Base-by-base conservation (phyloP, 2,329 filamentous ascomycete species). In the Furcasterigmium sp. region DNA sequence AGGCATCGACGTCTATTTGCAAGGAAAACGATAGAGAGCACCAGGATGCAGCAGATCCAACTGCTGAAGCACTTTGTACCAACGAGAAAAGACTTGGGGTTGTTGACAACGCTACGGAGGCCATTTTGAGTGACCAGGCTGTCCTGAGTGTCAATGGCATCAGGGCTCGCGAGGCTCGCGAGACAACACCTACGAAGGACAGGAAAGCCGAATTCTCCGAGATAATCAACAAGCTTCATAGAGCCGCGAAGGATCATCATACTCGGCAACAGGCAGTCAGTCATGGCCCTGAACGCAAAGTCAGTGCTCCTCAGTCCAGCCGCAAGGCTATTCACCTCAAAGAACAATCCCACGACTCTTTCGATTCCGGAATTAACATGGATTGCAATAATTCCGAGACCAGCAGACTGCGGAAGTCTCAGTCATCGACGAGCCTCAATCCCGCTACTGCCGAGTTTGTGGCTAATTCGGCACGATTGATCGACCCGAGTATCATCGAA, bases 361-460 rank as follows among this genome's bases (percentile, higher is more conserved):
- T 17, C 3, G 32, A 35, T 35, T 19, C 11, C 11, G 32, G 17
- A 8, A n/a, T 15, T 21, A 17, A n/a, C 21, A 17, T 25, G 23
- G 11, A 26, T 11, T 11, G 7, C 7, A 11, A 7, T 11, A 26
- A 7, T 7, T 11, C 7, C 23, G 11, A 26, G 11, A 11, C 23
- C 23, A 26, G 11, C 7, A 11, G 7, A 11, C 23, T 26, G 23
- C 23, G 23, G 7, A 26, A 11, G 23, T 7, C 7, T 26, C 23
- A 17, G 14, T 14, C 25, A 5, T 20, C 37, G 21, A 39, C 37
- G 15, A 36, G 8, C 29, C 39, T 41, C 29, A 25, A 41, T 18
- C 39, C 39, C 10, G 15, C 39, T 11, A 30, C 39, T 7, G 30
- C 30, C 11, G 39, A 41, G 17, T 41, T 41, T 10, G 5, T 41